Evolutionary conservation across 805 yeast genomes (phyloP).

Genomic region (Suhomyces sp.): DNA sequence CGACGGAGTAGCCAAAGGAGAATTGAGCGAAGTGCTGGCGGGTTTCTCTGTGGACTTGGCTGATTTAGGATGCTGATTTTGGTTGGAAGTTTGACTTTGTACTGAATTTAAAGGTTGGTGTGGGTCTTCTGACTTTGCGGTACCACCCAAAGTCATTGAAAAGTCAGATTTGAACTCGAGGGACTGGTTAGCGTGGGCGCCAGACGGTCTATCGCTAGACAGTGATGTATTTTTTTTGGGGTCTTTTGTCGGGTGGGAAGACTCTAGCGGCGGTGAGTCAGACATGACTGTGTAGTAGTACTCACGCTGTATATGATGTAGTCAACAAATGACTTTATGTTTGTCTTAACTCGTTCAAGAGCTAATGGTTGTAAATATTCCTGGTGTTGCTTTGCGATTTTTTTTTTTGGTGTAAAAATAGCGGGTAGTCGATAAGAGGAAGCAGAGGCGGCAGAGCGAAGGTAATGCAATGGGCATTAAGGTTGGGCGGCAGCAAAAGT

Average conservation of each 20-base stretch:
- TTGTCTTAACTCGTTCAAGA: neutral
- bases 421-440: conserved; percentile 1
- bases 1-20: neutral
- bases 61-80: neutral
- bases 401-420: neutral
- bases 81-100: neutral
- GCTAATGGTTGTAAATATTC: neutral
- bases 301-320: neutral
- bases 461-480: neutral
- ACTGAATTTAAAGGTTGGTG: neutral
- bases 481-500: neutral
- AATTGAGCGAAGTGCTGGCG: neutral
- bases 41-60: neutral
- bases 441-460: neutral
- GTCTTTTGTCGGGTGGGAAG: neutral
- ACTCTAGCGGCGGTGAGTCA: neutral
- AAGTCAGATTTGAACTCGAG: neutral
- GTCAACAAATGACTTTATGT: neutral
- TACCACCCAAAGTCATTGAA: neutral
- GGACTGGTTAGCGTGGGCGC: neutral
- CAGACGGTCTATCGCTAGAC: neutral
- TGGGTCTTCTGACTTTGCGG: neutral
- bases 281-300: neutral
- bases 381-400: neutral
- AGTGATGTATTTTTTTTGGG: neutral